These are phyloP conservation scores for Carallia brachiata DNA, from an alignment of 345 rosid species.

Conservation along the genomic window DNA sequence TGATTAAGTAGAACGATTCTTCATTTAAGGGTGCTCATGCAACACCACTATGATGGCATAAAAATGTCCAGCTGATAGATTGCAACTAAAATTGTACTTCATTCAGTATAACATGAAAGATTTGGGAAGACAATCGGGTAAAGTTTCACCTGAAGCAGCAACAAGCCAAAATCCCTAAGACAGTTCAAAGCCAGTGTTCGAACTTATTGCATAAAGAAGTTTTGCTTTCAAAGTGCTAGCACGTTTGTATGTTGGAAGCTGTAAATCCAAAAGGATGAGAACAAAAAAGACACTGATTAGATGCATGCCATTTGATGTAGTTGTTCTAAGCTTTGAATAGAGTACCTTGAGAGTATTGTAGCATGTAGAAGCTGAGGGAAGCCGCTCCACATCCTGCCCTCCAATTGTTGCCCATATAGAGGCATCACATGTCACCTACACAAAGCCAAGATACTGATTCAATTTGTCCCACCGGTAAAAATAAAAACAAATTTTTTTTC, in stretches of 20 bases:
- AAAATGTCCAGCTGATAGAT: too few relatives aligned
- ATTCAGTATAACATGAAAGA: not conserved
- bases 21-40: too few relatives aligned
- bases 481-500: not conserved
- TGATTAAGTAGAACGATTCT: too few relatives aligned
- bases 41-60: too few relatives aligned
- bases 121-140: not conserved
- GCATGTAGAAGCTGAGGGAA: constrained; percentile 98
- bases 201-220: constrained; percentile 88
- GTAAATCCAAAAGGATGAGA: constrained; percentile 35
- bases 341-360: constrained; percentile 95
- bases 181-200: constrained; percentile 97
- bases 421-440: constrained; percentile 80
- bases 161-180: constrained; percentile 42
- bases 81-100: too few relatives aligned
- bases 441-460: constrained; percentile 19
- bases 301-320: not conserved
- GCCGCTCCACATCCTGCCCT: constrained; percentile 96
- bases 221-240: constrained; percentile 86
- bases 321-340: not conserved
- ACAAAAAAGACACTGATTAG: constrained; percentile 5
- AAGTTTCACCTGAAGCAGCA: constrained; percentile 14
- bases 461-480: not conserved
- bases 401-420: constrained; percentile 91
- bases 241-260: constrained; percentile 95